A percentile compares a stretch with the other conserved stretches of the same genome.
Evolutionary conservation across 495 filamentous ascomycete genomes (phyloP).

Genomic region (Xylaria venustula): DNA sequence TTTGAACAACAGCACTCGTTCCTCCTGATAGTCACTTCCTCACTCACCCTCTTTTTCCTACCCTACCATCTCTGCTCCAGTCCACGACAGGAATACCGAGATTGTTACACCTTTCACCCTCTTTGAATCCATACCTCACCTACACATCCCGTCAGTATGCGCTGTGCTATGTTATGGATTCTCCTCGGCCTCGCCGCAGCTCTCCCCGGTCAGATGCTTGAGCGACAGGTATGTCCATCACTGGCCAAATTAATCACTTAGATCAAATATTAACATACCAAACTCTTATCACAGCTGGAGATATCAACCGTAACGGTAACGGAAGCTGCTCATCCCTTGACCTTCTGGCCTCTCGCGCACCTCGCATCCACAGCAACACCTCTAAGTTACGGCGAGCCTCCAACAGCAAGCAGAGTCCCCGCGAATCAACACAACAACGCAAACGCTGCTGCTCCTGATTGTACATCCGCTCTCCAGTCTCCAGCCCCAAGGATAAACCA

Average conservation of each 20-base stretch:
- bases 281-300: not conserved
- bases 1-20: too few relatives aligned
- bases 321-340: conserved; percentile 28
- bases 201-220: not conserved
- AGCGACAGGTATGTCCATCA: not conserved
- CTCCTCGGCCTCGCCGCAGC: not conserved
- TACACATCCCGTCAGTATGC: not conserved
- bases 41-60: too few relatives aligned
- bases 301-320: conserved; percentile 26
- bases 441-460: not conserved
- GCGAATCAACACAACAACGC: conserved; percentile 5
- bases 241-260: too few relatives aligned
- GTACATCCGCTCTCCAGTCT: not conserved
- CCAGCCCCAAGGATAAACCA: not conserved
- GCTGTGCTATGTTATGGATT: not conserved
- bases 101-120: too few relatives aligned
- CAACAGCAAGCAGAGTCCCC: conserved; percentile 23
- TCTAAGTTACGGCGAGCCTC: conserved; percentile 23
- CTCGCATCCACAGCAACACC: conserved; percentile 20
- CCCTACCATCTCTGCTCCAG: too few relatives aligned
- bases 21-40: too few relatives aligned
- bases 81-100: too few relatives aligned
- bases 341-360: conserved; percentile 18
- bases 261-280: too few relatives aligned
- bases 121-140: too few relatives aligned